Evolutionary conservation across 2,329 filamentous ascomycete species (phyloP).

Genomic region (Microcyclosporella mali): DNA sequence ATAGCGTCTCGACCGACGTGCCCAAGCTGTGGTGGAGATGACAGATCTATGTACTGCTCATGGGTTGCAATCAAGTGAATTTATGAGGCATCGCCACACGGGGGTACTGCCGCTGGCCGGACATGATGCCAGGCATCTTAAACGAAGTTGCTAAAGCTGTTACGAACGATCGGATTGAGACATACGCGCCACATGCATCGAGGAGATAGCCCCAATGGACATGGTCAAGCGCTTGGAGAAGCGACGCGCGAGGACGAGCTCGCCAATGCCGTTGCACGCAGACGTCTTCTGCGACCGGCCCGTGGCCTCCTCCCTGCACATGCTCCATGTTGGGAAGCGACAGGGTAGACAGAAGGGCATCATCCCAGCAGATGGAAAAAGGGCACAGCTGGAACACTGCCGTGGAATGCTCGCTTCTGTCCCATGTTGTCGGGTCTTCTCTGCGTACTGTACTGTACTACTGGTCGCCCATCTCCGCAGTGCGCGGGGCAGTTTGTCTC

Average conservation of each 20-base stretch:
- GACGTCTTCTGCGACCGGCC: not conserved
- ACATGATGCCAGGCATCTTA: constrained; percentile 2
- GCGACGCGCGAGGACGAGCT: not conserved
- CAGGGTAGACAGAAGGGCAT: too few relatives aligned
- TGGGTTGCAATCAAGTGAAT: constrained; percentile 4
- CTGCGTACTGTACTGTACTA: too few relatives aligned
- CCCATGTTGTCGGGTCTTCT: too few relatives aligned
- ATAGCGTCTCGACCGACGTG: constrained; percentile 5
- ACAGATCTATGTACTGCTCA: constrained; percentile 21
- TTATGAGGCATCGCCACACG: constrained; percentile 12
- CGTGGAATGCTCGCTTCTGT: too few relatives aligned
- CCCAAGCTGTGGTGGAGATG: constrained; percentile 7
- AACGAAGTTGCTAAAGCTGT: constrained; percentile 3
- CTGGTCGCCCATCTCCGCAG: too few relatives aligned
- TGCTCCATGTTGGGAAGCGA: too few relatives aligned
- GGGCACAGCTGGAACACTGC: too few relatives aligned
- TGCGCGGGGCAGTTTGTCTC: too few relatives aligned
- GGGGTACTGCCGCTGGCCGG: constrained; percentile 6
- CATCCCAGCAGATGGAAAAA: too few relatives aligned
- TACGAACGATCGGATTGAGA: not conserved
- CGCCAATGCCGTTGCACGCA: not conserved
- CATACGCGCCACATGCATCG: constrained; percentile 10
- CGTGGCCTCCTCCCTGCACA: not conserved
- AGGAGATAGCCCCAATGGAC: not conserved
- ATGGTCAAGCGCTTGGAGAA: constrained; percentile 5